A percentile compares a stretch with the other conserved stretches of the same genome.
These are phyloP conservation scores for Xanthoconium purpureum DNA, from an alignment of 768 basidiomycete species.

Conservation along the genomic window DNA sequence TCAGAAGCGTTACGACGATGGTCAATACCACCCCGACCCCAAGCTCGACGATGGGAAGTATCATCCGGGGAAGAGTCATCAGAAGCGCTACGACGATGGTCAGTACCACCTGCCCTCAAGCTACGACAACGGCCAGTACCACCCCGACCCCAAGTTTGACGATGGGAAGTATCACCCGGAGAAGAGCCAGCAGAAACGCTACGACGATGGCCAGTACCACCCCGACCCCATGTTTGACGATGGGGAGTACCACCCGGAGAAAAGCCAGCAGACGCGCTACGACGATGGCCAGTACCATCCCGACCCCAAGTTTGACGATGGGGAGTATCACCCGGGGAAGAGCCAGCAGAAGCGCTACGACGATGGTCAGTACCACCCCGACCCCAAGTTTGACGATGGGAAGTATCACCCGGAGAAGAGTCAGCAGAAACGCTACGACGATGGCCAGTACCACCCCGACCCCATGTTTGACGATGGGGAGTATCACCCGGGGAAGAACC, in stretches of 20 bases:
- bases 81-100: slow-evolving; percentile 16
- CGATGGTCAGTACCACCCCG: slow-evolving; percentile 5
- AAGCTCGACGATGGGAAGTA: slow-evolving; percentile 10
- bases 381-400: slow-evolving; percentile 10
- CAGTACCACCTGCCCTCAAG: slow-evolving; percentile 13
- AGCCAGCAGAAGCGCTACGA: slow-evolving; percentile 1
- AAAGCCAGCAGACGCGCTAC: background rate
- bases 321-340: background rate
- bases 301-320: slow-evolving; percentile 7
- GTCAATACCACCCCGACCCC: slow-evolving; percentile 1
- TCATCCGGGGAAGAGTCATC: background rate
- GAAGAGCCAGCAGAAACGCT: too few relatives aligned
- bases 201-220: background rate
- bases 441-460: slow-evolving; percentile 16
- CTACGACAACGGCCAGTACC: too few relatives aligned
- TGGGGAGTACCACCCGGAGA: background rate
- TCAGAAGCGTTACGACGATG: slow-evolving; percentile 8
- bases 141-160: background rate
- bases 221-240: slow-evolving; percentile 12
- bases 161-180: too few relatives aligned
- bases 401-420: slow-evolving; percentile 1
- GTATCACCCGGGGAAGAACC: background rate
- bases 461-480: background rate
- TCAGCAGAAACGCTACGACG: slow-evolving; percentile 4
- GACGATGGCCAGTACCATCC: slow-evolving; percentile 10